A percentile compares a stretch with the other conserved stretches of the same genome.
Evolutionary conservation across 2,329 filamentous ascomycete genomes (phyloP).

Genomic region (Aspergillus chevalieri): DNA sequence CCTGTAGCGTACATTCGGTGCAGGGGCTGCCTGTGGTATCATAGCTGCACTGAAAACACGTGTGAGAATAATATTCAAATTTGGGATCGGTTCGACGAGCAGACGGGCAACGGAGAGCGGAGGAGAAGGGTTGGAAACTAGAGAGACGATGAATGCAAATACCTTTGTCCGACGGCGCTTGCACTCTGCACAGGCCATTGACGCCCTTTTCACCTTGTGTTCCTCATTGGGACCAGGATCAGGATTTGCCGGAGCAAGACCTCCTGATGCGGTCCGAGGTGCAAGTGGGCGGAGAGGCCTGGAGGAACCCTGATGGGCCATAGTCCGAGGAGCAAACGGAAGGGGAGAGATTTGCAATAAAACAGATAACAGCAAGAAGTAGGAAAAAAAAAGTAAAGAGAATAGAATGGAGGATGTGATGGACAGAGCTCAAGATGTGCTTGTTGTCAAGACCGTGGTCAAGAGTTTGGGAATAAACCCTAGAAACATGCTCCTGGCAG

Average conservation of each 20-base stretch:
- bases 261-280: slow-evolving; percentile 19
- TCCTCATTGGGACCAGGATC: slow-evolving; percentile 19
- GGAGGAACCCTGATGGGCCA: slow-evolving; percentile 21
- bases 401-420: neutral
- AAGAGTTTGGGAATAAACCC: slow-evolving; percentile 1
- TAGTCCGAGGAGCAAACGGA: slow-evolving; percentile 8
- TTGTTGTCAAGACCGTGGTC: no score
- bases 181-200: slow-evolving; percentile 33
- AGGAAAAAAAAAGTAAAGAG: neutral
- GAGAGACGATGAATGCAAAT: slow-evolving; percentile 5
- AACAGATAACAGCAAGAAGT: neutral
- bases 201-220: slow-evolving; percentile 28
- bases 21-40: slow-evolving; percentile 22
- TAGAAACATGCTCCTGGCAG: slow-evolving; percentile 8
- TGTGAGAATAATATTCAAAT: neutral
- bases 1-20: slow-evolving; percentile 28
- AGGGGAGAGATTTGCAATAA: neutral
- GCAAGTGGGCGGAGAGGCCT: slow-evolving; percentile 26
- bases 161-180: slow-evolving; percentile 34
- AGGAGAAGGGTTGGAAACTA: neutral
- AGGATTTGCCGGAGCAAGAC: slow-evolving; percentile 2
- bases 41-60: slow-evolving; percentile 24
- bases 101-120: slow-evolving; percentile 3
- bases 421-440: neutral
- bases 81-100: neutral